Percentiles rank a stretch among this genome's conserved stretches.
phyloP scores from a whole-genome alignment of 1,139 yeast genomes.

The Diutina sp. region DNA sequence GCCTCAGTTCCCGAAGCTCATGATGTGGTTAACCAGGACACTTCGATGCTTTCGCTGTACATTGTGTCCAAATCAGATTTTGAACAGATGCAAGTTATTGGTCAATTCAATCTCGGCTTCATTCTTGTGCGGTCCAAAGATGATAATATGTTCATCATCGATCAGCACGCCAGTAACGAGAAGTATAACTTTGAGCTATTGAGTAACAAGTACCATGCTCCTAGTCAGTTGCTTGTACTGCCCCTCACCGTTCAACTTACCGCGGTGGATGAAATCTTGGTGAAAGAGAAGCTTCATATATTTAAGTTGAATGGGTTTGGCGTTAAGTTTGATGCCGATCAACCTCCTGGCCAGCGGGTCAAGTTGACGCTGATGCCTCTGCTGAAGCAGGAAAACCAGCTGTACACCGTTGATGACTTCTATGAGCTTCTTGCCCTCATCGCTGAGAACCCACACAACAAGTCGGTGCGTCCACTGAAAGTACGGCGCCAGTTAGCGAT shows the following conservation, averaged over 20 bases:
- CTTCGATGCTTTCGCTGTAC: not conserved
- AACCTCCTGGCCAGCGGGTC: constrained; percentile 40
- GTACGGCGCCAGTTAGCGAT: constrained; percentile 77
- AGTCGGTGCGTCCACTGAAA: constrained; percentile 51
- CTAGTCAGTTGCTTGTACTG: not conserved
- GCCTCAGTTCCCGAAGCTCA: not conserved
- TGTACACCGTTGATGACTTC: constrained; percentile 49
- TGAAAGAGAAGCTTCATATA: constrained; percentile 41
- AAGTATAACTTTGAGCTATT: constrained; percentile 45
- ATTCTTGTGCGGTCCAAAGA: constrained; percentile 44
- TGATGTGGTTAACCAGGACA: not conserved
- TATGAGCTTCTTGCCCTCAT: constrained; percentile 51
- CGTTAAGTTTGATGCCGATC: constrained; percentile 32
- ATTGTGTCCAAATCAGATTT: constrained; percentile 41
- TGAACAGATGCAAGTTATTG: constrained; percentile 59
- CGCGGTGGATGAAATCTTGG: constrained; percentile 61
- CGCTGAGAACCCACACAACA: constrained; percentile 6
- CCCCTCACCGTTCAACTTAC: not conserved
- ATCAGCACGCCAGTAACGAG: constrained; percentile 97
- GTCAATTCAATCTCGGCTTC: constrained; percentile 90
- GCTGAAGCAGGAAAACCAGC: constrained; percentile 48
- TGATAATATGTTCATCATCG: constrained; percentile 67
- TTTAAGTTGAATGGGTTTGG: constrained; percentile 72
- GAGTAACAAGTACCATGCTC: not conserved
- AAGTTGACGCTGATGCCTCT: constrained; percentile 53